Conservation (phyloP, 768 basidiomycete genomes). For the Rhizopogon vinicolor region DNA sequence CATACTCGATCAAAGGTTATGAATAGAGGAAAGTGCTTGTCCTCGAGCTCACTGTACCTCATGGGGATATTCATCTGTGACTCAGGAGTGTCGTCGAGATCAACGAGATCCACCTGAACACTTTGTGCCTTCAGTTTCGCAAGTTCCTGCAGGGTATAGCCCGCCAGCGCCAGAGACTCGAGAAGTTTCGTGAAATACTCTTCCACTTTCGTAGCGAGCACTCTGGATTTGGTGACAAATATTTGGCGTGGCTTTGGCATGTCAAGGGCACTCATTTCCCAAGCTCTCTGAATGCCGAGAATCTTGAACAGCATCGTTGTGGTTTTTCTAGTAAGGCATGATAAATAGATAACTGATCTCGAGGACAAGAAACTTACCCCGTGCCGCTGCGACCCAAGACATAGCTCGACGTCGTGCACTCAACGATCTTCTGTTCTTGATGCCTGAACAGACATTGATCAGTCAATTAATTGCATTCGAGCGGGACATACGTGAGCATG, state of each 20-base stretch:
- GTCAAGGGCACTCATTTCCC: slow-evolving; percentile 29
- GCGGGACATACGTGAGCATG: slow-evolving; percentile 15
- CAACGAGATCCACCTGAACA: slow-evolving; percentile 24
- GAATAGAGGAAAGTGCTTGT: slow-evolving; percentile 66
- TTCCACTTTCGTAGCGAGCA: slow-evolving; percentile 66
- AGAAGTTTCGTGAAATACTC: slow-evolving; percentile 56
- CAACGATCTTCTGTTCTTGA: slow-evolving; percentile 52
- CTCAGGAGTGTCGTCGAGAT: slow-evolving; percentile 33
- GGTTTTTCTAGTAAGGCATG: slow-evolving; percentile 47
- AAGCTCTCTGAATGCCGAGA: slow-evolving; percentile 59
- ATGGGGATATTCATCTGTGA: slow-evolving; percentile 29
- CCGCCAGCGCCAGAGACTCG: slow-evolving; percentile 35
- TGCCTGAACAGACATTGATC: slow-evolving; percentile 20
- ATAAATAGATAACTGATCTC: not conserved
- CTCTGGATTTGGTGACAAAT: slow-evolving; percentile 67
- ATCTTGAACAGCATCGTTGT: slow-evolving; percentile 78
- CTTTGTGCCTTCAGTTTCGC: slow-evolving; percentile 17
- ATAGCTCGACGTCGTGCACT: slow-evolving; percentile 56
- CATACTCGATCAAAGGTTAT: slow-evolving; percentile 61
- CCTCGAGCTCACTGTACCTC: slow-evolving; percentile 50
- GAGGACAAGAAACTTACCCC: slow-evolving; percentile 38
- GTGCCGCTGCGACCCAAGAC: slow-evolving; percentile 72
- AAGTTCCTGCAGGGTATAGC: slow-evolving; percentile 35
- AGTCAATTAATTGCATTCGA: slow-evolving; percentile 9
- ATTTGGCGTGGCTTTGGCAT: slow-evolving; percentile 55